Conservation (phyloP, 208 protist species). For the Naegleria gruberi region DNA sequence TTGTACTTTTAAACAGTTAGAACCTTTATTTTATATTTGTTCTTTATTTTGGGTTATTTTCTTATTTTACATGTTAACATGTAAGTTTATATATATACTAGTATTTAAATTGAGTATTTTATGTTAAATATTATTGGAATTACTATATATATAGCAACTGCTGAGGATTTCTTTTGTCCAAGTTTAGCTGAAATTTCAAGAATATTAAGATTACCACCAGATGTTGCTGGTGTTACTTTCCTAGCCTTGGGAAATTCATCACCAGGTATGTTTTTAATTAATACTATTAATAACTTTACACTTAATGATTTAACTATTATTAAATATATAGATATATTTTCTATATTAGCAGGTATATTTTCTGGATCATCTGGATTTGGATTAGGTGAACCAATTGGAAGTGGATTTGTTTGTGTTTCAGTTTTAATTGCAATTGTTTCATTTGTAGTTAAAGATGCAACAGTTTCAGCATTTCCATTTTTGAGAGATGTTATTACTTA, state of each 20-base stretch:
- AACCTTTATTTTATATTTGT: background rate
- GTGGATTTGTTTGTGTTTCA: background rate
- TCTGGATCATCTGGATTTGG: conserved; percentile 1
- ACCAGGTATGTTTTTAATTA: too few relatives aligned
- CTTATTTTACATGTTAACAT: background rate
- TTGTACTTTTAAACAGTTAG: background rate
- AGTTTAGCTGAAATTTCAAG: conserved; percentile 1
- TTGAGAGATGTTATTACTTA: background rate
- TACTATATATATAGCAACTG: background rate
- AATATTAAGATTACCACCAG: background rate
- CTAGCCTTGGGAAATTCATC: background rate
- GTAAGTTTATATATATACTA: background rate
- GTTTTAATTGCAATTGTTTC: background rate
- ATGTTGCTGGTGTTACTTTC: conserved; percentile 21
- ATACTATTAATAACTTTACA: too few relatives aligned
- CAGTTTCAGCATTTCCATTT: background rate
- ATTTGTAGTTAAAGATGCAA: background rate
- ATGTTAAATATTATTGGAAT: background rate
- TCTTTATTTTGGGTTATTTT: background rate
- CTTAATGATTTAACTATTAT: too few relatives aligned
- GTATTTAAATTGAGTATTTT: background rate
- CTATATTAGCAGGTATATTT: background rate
- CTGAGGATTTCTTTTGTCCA: background rate
- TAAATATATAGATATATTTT: background rate
- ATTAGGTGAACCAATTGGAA: background rate